Evolutionary conservation across 306 rosid species (phyloP), one percentile per base, ranked within the genome.

Genomic region (Dicorynia guianensis): DNA sequence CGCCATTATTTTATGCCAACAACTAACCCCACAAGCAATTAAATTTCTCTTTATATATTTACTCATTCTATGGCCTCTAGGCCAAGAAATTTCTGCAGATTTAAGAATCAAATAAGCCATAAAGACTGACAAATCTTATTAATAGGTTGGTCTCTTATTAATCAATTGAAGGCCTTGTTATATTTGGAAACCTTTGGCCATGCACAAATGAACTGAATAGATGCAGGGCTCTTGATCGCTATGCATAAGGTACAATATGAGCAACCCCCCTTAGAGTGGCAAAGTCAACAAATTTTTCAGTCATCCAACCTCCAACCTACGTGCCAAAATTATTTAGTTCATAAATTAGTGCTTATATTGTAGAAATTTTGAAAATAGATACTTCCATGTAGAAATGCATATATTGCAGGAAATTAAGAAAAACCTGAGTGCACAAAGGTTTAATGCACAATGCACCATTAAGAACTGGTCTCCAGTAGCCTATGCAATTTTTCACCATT

Each of bases 211-310:
- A 81, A 65, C 82, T 83, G 85, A 91, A 90, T 7, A 94, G 86
- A 80, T 83, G 94, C 57, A 91, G 56, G 69, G 98, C 79, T 62
- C 98, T 87, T 4, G 98, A 88, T 42, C 96, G 98, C 53, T 91
- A 97, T 18, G 93, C 96, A 72, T 75, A 94, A 2, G 97, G 96
- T 11, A 94, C 98, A 96, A 91, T 94, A 71, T 91, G 98, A 20
- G 97, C 87, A 20, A 96, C 97, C 54, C 90, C 97, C 11, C 97
- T 89, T 49, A 94, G 93, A 0, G 96, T 94, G 5, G 94, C 97
- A 91, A 91, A 1, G 90, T 94, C 80, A 90, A 73, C 40, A 84
- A 76, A 64, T 94, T 87, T 33, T 80, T 90, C 97, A 0, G 91
- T 94, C 15, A 83, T 90, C 97, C 97, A 94, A 6, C 98, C 95